phyloP scores from a whole-genome alignment of 192 early-diverging fungal species.

The Coemansia sp. region DNA sequence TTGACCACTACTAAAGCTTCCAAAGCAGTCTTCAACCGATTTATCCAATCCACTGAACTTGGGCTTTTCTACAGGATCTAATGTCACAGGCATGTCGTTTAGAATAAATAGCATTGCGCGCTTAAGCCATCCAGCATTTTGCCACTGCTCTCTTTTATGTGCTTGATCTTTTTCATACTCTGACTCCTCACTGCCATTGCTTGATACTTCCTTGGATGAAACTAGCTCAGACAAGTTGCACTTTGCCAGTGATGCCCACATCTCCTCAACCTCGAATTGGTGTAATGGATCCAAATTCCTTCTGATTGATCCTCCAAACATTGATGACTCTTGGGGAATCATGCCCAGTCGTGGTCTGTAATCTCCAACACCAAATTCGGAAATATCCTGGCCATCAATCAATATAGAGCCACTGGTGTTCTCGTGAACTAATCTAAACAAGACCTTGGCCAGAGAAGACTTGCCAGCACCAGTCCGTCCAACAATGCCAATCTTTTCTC shows the following conservation, averaged over 20 bases:
- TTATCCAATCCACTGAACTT: not conserved
- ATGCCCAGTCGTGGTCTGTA: slow-evolving; percentile 51
- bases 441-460: slow-evolving; percentile 60
- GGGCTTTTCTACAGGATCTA: not conserved
- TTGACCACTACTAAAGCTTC: not conserved
- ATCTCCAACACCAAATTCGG: slow-evolving; percentile 65
- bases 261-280: not conserved
- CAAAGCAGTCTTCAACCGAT: not conserved
- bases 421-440: slow-evolving; percentile 68
- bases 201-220: not conserved
- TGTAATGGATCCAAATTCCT: slow-evolving; percentile 71
- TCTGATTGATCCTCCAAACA: slow-evolving; percentile 67
- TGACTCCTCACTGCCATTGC: not conserved
- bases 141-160: not conserved
- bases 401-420: slow-evolving; percentile 21
- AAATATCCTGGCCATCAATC: slow-evolving; percentile 82
- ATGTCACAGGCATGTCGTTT: too few species aligned
- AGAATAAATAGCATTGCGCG: too few species aligned
- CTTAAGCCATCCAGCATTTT: too few species aligned
- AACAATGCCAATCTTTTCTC: slow-evolving; percentile 42
- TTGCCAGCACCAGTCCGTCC: slow-evolving; percentile 66
- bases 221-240: slow-evolving; percentile 8
- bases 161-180: slow-evolving; percentile 11
- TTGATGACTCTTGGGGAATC: slow-evolving; percentile 62
- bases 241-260: slow-evolving; percentile 13